Conservation (phyloP, 768 basidiomycete species). For the Russula lepida region DNA sequence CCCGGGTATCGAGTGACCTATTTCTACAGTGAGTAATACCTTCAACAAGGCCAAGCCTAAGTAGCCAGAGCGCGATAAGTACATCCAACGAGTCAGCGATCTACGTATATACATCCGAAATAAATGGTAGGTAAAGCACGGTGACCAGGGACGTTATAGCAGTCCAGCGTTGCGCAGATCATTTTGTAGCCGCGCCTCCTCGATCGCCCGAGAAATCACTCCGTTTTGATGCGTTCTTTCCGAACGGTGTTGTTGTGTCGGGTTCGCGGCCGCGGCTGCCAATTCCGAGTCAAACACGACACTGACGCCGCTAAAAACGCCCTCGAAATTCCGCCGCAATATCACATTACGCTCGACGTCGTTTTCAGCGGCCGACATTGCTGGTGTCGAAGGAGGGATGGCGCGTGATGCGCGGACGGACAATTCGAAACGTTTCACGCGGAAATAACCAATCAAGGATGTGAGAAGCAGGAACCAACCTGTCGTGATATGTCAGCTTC, state of each 20-base stretch:
- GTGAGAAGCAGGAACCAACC: constrained; percentile 91
- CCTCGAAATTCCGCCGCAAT: constrained; percentile 17
- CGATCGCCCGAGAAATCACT: background rate
- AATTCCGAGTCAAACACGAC: background rate
- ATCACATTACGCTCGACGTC: constrained; percentile 8
- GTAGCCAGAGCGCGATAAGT: constrained; percentile 1
- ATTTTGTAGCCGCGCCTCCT: constrained; percentile 15
- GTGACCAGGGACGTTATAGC: background rate
- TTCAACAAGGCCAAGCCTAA: background rate
- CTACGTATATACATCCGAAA: background rate
- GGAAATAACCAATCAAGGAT: constrained; percentile 73
- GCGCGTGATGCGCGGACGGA: constrained; percentile 44
- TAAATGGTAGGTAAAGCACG: background rate
- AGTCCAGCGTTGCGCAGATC: constrained; percentile 19
- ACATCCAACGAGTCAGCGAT: background rate
- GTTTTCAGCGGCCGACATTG: background rate
- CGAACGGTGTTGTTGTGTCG: background rate
- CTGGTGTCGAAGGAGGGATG: background rate
- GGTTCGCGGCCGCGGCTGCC: background rate
- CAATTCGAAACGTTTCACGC: constrained; percentile 77
- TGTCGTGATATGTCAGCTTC: constrained; percentile 22
- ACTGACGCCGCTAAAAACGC: constrained; percentile 17
- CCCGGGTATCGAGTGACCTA: background rate
- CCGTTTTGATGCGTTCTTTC: background rate
- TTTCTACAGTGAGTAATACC: background rate